These are phyloP conservation scores for Cercospora berteroae DNA, from an alignment of 2,329 filamentous ascomycete species.

Conservation along the genomic window DNA sequence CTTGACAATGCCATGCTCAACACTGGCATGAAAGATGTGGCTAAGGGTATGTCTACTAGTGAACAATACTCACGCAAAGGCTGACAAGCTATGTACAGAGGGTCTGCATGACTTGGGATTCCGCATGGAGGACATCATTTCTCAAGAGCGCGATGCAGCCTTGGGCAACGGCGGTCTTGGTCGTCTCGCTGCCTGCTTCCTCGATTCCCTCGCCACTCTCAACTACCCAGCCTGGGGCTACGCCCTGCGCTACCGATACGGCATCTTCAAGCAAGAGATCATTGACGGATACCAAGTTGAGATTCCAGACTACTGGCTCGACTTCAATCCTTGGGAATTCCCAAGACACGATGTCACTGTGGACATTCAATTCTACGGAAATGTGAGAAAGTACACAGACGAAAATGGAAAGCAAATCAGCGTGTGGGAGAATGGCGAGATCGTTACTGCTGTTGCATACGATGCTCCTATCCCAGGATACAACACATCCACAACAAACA, in stretches of 20 bases:
- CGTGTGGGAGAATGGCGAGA: conserved; percentile 89
- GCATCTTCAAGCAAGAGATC: conserved; percentile 99
- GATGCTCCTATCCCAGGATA: conserved; percentile 87
- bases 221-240: conserved; percentile 98
- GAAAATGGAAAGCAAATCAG: conserved; percentile 68
- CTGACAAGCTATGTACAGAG: conserved; percentile 52
- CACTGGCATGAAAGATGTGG: conserved; percentile 79
- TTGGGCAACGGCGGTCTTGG: conserved; percentile 95
- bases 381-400: conserved; percentile 71
- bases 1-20: conserved; percentile 99
- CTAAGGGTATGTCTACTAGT: conserved; percentile 60
- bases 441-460: conserved; percentile 87
- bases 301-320: conserved; percentile 97
- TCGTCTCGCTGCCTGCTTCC: conserved; percentile 90
- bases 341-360: conserved; percentile 92
- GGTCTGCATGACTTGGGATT: conserved; percentile 89
- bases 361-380: conserved; percentile 94
- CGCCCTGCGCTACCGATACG: conserved; percentile 86
- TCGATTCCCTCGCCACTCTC: conserved; percentile 90
- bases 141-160: conserved; percentile 92
- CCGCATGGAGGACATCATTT: conserved; percentile 92
- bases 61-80: neutral
- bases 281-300: conserved; percentile 97
- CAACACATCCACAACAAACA: conserved; percentile 87
- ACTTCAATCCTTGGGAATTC: conserved; percentile 99